Evolutionary conservation across 2,329 filamentous ascomycete species (phyloP).

Genomic region (Cercospora sp.): DNA sequence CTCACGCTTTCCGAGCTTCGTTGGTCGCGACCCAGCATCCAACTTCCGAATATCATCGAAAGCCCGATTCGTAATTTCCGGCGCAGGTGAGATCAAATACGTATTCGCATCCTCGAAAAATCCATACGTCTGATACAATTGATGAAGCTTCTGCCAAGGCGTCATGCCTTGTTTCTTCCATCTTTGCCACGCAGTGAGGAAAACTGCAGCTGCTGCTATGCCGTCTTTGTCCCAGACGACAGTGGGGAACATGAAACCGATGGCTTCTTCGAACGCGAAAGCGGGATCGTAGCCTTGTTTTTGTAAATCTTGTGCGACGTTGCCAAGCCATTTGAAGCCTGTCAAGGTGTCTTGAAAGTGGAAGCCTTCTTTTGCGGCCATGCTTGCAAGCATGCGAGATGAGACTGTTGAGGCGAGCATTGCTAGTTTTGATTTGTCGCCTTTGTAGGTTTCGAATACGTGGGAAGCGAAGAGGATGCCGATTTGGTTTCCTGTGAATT

Average conservation of each 20-base stretch:
- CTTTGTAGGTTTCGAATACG: slow-evolving; percentile 52
- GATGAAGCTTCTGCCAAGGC: slow-evolving; percentile 57
- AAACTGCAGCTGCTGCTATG: slow-evolving; percentile 60
- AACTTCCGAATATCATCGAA: slow-evolving; percentile 56
- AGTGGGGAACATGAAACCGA: slow-evolving; percentile 65
- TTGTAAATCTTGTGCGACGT: slow-evolving; percentile 56
- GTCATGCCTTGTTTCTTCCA: slow-evolving; percentile 57
- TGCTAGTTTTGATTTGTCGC: slow-evolving; percentile 46
- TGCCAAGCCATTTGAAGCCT: slow-evolving; percentile 69
- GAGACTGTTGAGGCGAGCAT: slow-evolving; percentile 66
- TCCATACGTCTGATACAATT: slow-evolving; percentile 59
- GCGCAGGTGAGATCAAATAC: slow-evolving; percentile 60
- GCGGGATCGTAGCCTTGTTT: slow-evolving; percentile 52
- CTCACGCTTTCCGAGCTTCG: slow-evolving; percentile 50
- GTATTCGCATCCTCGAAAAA: slow-evolving; percentile 65
- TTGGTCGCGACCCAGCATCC: slow-evolving; percentile 30
- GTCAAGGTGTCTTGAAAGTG: slow-evolving; percentile 63
- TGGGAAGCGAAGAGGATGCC: slow-evolving; percentile 61
- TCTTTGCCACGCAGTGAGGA: slow-evolving; percentile 55
- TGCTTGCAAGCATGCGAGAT: slow-evolving; percentile 60
- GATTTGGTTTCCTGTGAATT: slow-evolving; percentile 66
- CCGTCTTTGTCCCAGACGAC: slow-evolving; percentile 67
- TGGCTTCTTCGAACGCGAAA: slow-evolving; percentile 65
- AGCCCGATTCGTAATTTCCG: slow-evolving; percentile 53
- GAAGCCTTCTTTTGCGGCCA: slow-evolving; percentile 57